Evolutionary conservation across 805 yeast genomes (phyloP), one percentile per base, ranked within the genome.

Genomic region (Starmerella stellata): DNA sequence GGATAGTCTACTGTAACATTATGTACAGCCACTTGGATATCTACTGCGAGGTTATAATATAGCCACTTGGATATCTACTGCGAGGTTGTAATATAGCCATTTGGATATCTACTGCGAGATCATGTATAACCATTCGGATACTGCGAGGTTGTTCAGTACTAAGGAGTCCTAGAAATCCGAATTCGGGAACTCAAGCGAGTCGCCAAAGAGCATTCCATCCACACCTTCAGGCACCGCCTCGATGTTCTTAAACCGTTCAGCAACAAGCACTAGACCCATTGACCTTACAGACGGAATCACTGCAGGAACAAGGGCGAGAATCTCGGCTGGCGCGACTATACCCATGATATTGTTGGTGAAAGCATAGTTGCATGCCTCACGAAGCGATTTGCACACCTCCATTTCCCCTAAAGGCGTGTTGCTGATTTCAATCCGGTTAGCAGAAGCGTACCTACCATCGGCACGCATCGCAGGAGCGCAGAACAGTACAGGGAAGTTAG

Each of bases 401-500:
- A 37, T 40, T 35, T 49, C 52, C 36, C 42, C 42, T 93, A 47
- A 36, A 13, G 59, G 47, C 4, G 53, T 36, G 36, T 56, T 58
- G 30, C 51, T 57, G 23, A 49, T 53, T 21, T 38, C 49, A n/a
- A 46, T 44, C 18, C 46, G 55, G 39, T 52, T 49, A 3, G 51
- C 53, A 20, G 52, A 36, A 4, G 53, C 41, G 37, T 44, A 48
- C 21, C 36, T 23, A 14, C 53, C 56, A 34, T 50, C 52, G n/a
- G 46, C 39, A 19, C 49, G 41, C 43, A 50, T 47, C 13, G 52
- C 54, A 49, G 73, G 75, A 69, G 85, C 71, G 40, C 75, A 72
- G 59, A 80, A 78, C 47, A 90, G 74, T 1, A 90, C 96, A 0
- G 98, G 95, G 59, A 78, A 90, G 56, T 87, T 87, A 13, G 98